Evolutionary conservation across 2,329 filamentous ascomycete genomes (phyloP), one percentile per base, ranked within the genome.

Genomic region (Neofusicoccum laricinum): DNA sequence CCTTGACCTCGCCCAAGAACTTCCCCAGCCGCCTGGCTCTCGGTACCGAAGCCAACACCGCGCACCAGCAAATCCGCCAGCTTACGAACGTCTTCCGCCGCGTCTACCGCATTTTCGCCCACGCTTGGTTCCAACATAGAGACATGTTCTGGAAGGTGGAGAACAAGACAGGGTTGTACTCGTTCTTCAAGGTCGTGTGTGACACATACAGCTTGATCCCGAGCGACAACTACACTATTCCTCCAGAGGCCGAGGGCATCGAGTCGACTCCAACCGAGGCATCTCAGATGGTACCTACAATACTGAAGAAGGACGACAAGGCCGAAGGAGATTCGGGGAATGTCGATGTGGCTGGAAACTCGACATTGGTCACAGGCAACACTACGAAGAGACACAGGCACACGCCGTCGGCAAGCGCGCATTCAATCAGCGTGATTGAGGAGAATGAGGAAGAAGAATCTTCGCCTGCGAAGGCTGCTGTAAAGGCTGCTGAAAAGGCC

Each of bases 41-140:
- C 48, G 86, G 86, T 32, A 74, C 69, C 65, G 77, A 76, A 66
- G 71, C 72, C 67, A 70, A 70, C 25, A 72, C 72, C 12, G 72
- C 76, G 64, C 73, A 78, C 61, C 74, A 81, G 48, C 91, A 91
- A 64, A 82, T 90, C 66, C 92, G 92, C 77, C 94, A 96, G 75
- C 83, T 99, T 65, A 90, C 94, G 70, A 98, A 97, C 76, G 94
- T 99, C 64, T 98, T 99, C 78, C 87, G 95, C 64, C 86, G 95
- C 14, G 86, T 98, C 57, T 96, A 99, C 77, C 87, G 95, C 66
- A 98, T 99, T 78, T 99, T 98, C 75, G 95, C 95, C 51, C 95
- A 99, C 75, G 95, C 95, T 7, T 99, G 95, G 95, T 99, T 97
- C 77, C 93, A 97, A 79, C 95, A 99, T 77, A 87, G 93, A 50